phyloP scores from a whole-genome alignment of 2,329 filamentous ascomycete species.

The Cytospora piceicola region DNA sequence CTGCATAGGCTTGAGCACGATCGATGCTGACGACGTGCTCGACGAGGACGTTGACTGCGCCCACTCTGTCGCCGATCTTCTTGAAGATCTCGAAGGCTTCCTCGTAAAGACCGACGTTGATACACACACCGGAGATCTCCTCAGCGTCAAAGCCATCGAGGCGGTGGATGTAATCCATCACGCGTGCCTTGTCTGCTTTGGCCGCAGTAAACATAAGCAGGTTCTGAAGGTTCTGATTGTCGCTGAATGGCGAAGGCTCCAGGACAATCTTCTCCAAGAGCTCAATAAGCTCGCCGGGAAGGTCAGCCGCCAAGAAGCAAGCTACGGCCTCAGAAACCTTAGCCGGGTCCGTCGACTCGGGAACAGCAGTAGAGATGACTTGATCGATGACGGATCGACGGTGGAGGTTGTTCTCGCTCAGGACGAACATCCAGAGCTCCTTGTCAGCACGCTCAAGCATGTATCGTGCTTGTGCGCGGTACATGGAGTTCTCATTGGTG shows the following conservation, averaged over 20 bases:
- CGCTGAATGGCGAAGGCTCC: slow-evolving; percentile 98
- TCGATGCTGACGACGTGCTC: slow-evolving; percentile 98
- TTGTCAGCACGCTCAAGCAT: slow-evolving; percentile 85
- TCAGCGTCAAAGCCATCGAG: slow-evolving; percentile 88
- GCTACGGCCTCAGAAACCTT: slow-evolving; percentile 95
- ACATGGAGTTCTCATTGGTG: slow-evolving; percentile 99
- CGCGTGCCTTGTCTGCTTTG: slow-evolving; percentile 91
- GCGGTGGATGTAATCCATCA: slow-evolving; percentile 95
- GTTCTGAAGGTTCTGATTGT: slow-evolving; percentile 96
- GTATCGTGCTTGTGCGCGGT: slow-evolving; percentile 95
- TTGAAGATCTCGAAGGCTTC: slow-evolving; percentile 99
- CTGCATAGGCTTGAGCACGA: slow-evolving; percentile 91
- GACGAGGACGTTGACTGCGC: slow-evolving; percentile 88
- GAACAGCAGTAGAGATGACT: slow-evolving; percentile 92
- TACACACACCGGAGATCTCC: slow-evolving; percentile 90
- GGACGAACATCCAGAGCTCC: slow-evolving; percentile 93
- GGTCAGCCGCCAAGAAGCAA: slow-evolving; percentile 86
- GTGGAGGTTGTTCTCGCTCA: slow-evolving; percentile 95
- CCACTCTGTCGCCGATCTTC: slow-evolving; percentile 88
- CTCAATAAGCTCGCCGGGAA: slow-evolving; percentile 94
- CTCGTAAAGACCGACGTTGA: slow-evolving; percentile 92
- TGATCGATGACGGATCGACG: slow-evolving; percentile 93
- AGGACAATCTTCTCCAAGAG: slow-evolving; percentile 98
- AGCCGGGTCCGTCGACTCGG: slow-evolving; percentile 87
- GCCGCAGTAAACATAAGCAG: slow-evolving; percentile 93